Evolutionary conservation across 768 basidiomycete species (phyloP), one percentile per base, ranked within the genome.

Genomic region (Leucosporidium scottii): DNA sequence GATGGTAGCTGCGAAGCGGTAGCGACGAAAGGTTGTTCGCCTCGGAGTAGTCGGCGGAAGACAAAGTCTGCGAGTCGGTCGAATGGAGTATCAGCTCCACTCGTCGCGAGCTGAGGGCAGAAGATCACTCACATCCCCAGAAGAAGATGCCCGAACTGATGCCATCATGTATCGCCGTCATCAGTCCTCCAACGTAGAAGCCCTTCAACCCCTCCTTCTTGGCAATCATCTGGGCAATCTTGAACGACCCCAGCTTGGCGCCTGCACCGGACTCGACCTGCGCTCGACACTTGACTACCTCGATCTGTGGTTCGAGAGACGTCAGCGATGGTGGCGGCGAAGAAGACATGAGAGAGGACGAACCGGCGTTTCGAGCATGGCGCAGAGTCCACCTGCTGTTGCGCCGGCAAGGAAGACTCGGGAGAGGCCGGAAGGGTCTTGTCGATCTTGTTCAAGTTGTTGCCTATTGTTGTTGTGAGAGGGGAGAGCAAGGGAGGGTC

Each of bases 201-300:
- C 72, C 72, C 36, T 62, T 53, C 31, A 70, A 28, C 3, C 72
- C 72, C n/a, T 73, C 68, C 17, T 48, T 64, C 28, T 55, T 54
- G 1, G 67, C 67, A n/a, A 73, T 73, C 67, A 62, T 54, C 4
- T 18, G 8, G 20, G 72, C 66, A 23, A 73, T 73, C 8, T 57
- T 53, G 64, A 65, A 73, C 30, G 64, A 65, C 9, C 72, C 72
- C 28, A 70, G 66, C 36, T 73, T 73, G 31, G 53, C 49, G 4
- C 66, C 64, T 15, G 59, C 36, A 5, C 36, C 12, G 1, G 61
- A 53, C 49, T 73, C 72, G 27, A 65, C 69, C 47, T 73, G 72
- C 17, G 72, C 72, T 27, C 72, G 66, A 18, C 69, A 70, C 36
- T 73, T 73, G 31, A 73, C 69, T 12, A 73, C 72, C 56, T 73